Conservation (phyloP, 495 filamentous ascomycete genomes). For the Cercophora sp. region DNA sequence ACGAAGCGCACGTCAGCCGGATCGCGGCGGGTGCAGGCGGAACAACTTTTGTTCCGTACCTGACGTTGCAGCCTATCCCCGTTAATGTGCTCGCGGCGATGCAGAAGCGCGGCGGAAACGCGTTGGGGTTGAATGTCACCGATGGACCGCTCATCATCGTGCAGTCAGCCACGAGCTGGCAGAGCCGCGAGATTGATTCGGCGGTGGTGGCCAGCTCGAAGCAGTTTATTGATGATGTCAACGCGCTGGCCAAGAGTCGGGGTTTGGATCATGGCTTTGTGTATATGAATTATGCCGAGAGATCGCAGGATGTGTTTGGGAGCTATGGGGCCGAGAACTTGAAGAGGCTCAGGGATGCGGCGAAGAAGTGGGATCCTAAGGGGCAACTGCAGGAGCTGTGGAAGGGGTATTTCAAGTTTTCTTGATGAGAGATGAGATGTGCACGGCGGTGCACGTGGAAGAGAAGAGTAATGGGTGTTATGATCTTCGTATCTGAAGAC, state of each 20-base stretch:
- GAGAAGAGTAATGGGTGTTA: no score
- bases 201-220: conserved; percentile 27
- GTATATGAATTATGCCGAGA: conserved; percentile 51
- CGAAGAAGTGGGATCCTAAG: conserved; percentile 42
- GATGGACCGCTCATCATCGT: conserved; percentile 24
- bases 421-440: no score
- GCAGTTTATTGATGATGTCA: conserved; percentile 28
- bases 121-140: conserved; percentile 22
- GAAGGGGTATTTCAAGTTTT: conserved; percentile 38
- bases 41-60: conserved; percentile 7
- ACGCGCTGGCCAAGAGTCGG: conserved; percentile 37
- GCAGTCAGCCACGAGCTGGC: conserved; percentile 19
- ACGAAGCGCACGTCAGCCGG: conserved; percentile 7
- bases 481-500: no score
- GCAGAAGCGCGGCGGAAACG: conserved; percentile 29
- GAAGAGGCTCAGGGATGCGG: conserved; percentile 28
- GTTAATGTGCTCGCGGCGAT: conserved; percentile 23
- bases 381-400: conserved; percentile 40
- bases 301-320: conserved; percentile 38
- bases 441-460: no score
- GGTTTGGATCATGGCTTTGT: conserved; percentile 49
- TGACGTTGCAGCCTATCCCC: conserved; percentile 24
- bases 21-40: conserved; percentile 10
- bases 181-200: conserved; percentile 11
- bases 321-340: conserved; percentile 41